Evolutionary conservation across 805 yeast genomes (phyloP), one percentile per base, ranked within the genome.

Genomic region (Dipodascus geniculatus): DNA sequence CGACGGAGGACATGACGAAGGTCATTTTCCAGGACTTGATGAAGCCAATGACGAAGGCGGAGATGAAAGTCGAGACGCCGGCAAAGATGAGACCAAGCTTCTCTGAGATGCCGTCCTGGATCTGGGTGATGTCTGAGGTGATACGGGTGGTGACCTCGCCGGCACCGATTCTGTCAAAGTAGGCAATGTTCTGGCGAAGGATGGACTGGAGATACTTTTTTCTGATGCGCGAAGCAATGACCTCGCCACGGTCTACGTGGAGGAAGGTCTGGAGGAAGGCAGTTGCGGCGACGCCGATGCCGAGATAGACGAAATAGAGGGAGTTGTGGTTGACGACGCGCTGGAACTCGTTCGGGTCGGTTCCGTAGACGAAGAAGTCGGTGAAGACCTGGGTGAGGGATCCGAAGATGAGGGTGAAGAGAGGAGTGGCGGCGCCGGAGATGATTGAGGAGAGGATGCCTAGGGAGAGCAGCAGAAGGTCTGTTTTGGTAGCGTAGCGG

Each of bases 31-130:
- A 68, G 44, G 68, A 66, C 51, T 63, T 65, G 22, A 66, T 57
- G 54, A 68, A 69, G 1, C 70, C 66, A 49, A 72, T 66, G 4
- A 65, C 63, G n/a, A 72, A 57, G 4, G 74, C 68, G 19, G 72
- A 60, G 24, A 69, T 59, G 57, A 72, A 71, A 1, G 74, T 67
- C 19, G 74, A 65, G 6, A 70, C 33, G 28, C 72, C 74, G 42
- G 67, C 64, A 38, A 68, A 60, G 35, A 71, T 69, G 48, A 66
- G 62, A n/a, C 74, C 72, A 3, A 68, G 62, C 56, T 71, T 71
- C 57, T 71, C 74, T 38, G 72, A 66, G 58, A 71, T 69, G 31
- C 74, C 75, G 42, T 70, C 75, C 56, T 72, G 75, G 42, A 71
- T 65, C 47, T 65, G 56, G 22, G 65, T 64, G n/a, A 74, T 71